Evolutionary conservation across 305 asterid species (phyloP).

Genomic region (Fraxinus platypoda): DNA sequence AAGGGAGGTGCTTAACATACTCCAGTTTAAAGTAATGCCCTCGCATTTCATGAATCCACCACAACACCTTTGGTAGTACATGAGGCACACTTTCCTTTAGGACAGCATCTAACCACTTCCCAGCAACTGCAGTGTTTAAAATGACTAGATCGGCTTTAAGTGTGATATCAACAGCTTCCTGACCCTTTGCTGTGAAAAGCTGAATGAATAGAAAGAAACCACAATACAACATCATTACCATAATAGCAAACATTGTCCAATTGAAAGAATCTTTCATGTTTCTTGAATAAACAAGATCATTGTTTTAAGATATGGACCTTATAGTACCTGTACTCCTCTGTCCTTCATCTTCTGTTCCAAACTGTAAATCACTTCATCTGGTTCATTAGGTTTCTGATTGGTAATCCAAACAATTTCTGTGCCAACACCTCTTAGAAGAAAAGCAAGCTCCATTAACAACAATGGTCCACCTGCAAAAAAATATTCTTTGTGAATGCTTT

Average conservation of each 20-base stretch:
- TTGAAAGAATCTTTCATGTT: background rate
- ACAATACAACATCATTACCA: background rate
- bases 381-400: conserved; percentile 63
- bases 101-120: conserved; percentile 55
- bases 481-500: background rate
- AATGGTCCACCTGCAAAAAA: conserved; percentile 75
- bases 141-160: conserved; percentile 46
- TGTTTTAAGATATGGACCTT: conserved; percentile 8
- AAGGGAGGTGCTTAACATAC: conserved; percentile 52
- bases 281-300: background rate
- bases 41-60: conserved; percentile 62
- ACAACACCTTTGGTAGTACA: conserved; percentile 50
- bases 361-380: conserved; percentile 62
- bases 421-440: conserved; percentile 74
- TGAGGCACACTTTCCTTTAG: conserved; percentile 37
- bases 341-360: conserved; percentile 78
- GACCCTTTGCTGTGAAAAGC: conserved; percentile 44
- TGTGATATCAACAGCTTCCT: conserved; percentile 44
- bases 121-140: conserved; percentile 50
- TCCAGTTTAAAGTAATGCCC: conserved; percentile 53
- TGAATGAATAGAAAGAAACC: conserved; percentile 16
- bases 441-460: conserved; percentile 89
- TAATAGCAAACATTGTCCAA: background rate
- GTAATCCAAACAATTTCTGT: conserved; percentile 83
- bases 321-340: conserved; percentile 72